Base-by-base conservation (phyloP, 2,329 filamentous ascomycete species). In the Pestalotiopsis sp. region DNA sequence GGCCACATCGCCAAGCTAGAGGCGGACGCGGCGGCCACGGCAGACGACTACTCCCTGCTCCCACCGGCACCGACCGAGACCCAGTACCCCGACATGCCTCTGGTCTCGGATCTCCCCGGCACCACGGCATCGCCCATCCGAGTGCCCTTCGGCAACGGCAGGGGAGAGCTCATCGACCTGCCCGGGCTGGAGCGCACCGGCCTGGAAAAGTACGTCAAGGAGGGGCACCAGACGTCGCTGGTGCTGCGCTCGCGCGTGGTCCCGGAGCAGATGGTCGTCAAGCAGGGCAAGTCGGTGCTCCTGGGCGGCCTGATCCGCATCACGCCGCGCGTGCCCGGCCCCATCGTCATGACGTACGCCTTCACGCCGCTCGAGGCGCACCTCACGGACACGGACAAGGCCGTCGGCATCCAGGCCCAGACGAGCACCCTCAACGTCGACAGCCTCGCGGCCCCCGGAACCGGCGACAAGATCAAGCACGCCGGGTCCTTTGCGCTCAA, bases 61-160 rank as follows among this genome's bases (percentile, higher is more conserved):
- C 95, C 95, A 0, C 94, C 94, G 2, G 83, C 89, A 0, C 93
- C 91, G 69, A 82, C 84, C 3, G 93, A 94, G 74, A 89, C 87
- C 2, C 85, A 91, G 64, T 98, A 91, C 74, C 95, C 95, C 4
- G 83, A 89, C 17, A 94, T 98, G 87, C 95, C 95, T 1, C 81
- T 97, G 11, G 92, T 97, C 1, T 97, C 94, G 0, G 87, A 92
- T 4, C 85, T 98, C 2, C 93, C 96, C 0, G 96, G 97, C 10
- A 99, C 96, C 0, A 99, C 96, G 1, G 96, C 94, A 1, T 97
- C 94, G 0, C 96, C 96, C 0, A 98, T 99, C 72, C 91, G 96
- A 35, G 89, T 98, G 20, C 94, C 94, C 0, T 99, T 96, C 76
- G 94, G 94, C 59, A 89, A 89, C 68, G 92, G 92, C 26, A 92